phyloP scores from a whole-genome alignment of 257 asterid species.

The Solanum etuberosum region DNA sequence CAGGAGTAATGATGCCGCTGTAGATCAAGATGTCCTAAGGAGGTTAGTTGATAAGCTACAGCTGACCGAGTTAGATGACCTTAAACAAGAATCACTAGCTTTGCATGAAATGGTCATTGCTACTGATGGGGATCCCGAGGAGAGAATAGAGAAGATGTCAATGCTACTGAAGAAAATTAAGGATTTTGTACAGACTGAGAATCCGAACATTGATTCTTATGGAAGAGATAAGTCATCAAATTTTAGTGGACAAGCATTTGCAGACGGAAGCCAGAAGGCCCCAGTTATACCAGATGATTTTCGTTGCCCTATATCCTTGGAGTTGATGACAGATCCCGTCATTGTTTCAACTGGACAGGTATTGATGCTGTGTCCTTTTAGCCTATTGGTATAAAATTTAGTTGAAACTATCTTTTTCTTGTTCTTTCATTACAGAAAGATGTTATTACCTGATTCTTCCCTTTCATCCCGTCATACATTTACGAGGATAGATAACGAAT shows the following conservation, averaged over 20 bases:
- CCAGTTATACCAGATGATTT: slow-evolving; percentile 90
- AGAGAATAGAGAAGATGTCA: slow-evolving; percentile 91
- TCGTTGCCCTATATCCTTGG: slow-evolving; percentile 94
- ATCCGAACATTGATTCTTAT: slow-evolving; percentile 45
- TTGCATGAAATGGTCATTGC: slow-evolving; percentile 91
- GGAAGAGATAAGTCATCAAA: slow-evolving; percentile 37
- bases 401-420: background rate
- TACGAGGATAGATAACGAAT: background rate
- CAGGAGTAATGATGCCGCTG: slow-evolving; percentile 26
- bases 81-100: slow-evolving; percentile 93
- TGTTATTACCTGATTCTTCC: background rate
- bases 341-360: slow-evolving; percentile 99
- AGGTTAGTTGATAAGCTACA: slow-evolving; percentile 74
- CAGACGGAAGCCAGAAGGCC: slow-evolving; percentile 37
- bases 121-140: slow-evolving; percentile 88
- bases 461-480: background rate
- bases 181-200: slow-evolving; percentile 83
- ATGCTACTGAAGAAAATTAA: slow-evolving; percentile 80
- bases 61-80: slow-evolving; percentile 67
- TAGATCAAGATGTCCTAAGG: slow-evolving; percentile 42
- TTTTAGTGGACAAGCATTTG: slow-evolving; percentile 27
- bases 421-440: background rate
- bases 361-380: background rate
- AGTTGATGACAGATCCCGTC: slow-evolving; percentile 95
- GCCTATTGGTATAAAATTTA: background rate